Evolutionary conservation across 2,329 filamentous ascomycete species (phyloP).

Genomic region (Neodidymelliopsis sp.): DNA sequence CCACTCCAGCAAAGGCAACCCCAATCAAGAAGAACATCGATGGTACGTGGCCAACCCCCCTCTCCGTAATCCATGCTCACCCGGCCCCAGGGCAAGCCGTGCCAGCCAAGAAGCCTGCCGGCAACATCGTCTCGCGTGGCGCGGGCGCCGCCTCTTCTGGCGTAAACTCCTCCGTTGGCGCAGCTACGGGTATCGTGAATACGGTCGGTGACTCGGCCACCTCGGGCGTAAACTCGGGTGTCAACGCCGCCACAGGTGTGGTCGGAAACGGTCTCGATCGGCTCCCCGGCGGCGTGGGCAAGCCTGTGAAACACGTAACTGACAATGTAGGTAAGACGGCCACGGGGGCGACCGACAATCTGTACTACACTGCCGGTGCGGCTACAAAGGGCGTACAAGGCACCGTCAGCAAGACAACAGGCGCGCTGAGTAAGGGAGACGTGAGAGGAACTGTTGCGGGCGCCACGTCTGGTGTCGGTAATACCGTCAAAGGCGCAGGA

Average conservation of each 20-base stretch:
- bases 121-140: slow-evolving; percentile 45
- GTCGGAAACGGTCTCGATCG: slow-evolving; percentile 49
- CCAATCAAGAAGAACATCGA: slow-evolving; percentile 31
- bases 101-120: slow-evolving; percentile 39
- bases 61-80: slow-evolving; percentile 34
- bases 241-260: slow-evolving; percentile 48
- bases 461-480: slow-evolving; percentile 46
- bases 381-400: slow-evolving; percentile 53
- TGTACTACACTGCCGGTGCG: slow-evolving; percentile 51
- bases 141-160: slow-evolving; percentile 45
- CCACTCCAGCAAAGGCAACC: slow-evolving; percentile 24
- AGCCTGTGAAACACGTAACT: slow-evolving; percentile 52
- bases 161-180: slow-evolving; percentile 47
- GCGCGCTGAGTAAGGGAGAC: slow-evolving; percentile 53
- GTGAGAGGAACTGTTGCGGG: slow-evolving; percentile 49
- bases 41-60: slow-evolving; percentile 41
- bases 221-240: slow-evolving; percentile 44
- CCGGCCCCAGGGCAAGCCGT: slow-evolving; percentile 33
- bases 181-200: slow-evolving; percentile 46
- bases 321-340: slow-evolving; percentile 53
- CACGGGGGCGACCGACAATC: slow-evolving; percentile 49
- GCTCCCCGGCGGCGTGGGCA: slow-evolving; percentile 44
- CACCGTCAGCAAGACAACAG: slow-evolving; percentile 55
- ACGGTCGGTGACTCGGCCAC: slow-evolving; percentile 50
- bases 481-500: slow-evolving; percentile 47